A percentile compares a stretch with the other conserved stretches of the same genome.
Evolutionary conservation across 305 asterid genomes (phyloP).

Genomic region (Fraxinus baroniana): DNA sequence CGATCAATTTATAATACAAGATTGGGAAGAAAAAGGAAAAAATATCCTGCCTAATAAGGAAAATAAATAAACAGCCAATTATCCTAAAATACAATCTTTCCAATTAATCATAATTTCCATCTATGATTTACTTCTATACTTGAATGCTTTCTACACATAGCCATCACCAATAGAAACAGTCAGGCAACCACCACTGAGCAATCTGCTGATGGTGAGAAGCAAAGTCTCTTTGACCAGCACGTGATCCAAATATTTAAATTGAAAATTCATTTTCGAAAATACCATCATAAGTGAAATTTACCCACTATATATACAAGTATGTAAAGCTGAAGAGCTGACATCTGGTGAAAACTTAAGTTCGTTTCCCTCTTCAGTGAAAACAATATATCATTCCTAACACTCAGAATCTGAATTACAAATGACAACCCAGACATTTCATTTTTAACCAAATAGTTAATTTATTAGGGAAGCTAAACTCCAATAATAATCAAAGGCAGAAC

Average conservation of each 20-base stretch:
- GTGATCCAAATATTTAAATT: neutral
- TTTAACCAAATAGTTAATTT: neutral
- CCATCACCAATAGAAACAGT: neutral
- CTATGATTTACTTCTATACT: no score
- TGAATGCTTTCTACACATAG: neutral
- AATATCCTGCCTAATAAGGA: no score
- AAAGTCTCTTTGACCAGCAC: neutral
- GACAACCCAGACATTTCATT: neutral
- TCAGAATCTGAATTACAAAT: neutral
- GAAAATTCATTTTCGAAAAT: neutral
- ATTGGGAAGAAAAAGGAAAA: no score
- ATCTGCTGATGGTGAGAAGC: neutral
- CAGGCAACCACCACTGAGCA: conserved; percentile 4
- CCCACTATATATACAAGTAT: neutral
- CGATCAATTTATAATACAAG: no score
- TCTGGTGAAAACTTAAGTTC: neutral
- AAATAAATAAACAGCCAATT: no score
- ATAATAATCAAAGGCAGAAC: conserved; percentile 2
- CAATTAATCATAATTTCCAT: no score
- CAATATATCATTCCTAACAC: neutral
- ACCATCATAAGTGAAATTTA: neutral
- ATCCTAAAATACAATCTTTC: no score
- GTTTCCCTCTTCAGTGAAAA: neutral
- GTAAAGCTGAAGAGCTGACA: neutral
- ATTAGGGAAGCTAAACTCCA: conserved; percentile 5